Percentiles rank a stretch among this genome's conserved stretches.
phyloP scores from a whole-genome alignment of 129 eudicot genomes.

The Heracleum sosnowskyi region DNA sequence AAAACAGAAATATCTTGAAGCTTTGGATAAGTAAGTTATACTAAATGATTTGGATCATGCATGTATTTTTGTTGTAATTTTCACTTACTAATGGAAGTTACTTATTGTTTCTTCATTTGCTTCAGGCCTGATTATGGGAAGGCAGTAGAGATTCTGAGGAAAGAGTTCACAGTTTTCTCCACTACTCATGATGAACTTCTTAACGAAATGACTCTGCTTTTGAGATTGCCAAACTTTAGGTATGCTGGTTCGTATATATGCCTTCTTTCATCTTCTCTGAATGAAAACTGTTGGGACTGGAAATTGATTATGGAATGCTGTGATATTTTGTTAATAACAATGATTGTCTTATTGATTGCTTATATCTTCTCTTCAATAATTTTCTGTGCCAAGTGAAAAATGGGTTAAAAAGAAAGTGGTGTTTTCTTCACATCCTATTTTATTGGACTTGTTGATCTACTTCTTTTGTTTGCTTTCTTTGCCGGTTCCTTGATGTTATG shows the following conservation, averaged over 20 bases:
- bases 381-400: background rate
- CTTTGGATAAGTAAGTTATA: constrained; percentile 11
- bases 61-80: background rate
- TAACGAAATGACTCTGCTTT: constrained; percentile 43
- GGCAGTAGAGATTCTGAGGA: constrained; percentile 46
- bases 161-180: constrained; percentile 47
- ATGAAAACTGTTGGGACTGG: too few relatives aligned
- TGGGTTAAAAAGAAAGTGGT: background rate
- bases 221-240: constrained; percentile 54
- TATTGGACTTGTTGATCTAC: too few relatives aligned
- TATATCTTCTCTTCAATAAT: background rate
- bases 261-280: background rate
- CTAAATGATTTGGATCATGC: background rate
- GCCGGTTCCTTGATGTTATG: background rate
- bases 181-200: constrained; percentile 31
- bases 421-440: too few relatives aligned
- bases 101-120: background rate
- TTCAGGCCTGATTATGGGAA: constrained; percentile 34
- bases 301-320: background rate
- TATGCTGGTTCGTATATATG: background rate
- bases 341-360: background rate
- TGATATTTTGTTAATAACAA: too few relatives aligned
- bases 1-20: constrained; percentile 8
- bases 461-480: background rate
- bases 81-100: background rate